Base-by-base conservation (phyloP, 306 rosid genomes). In the Lathyrus oleraceus region DNA sequence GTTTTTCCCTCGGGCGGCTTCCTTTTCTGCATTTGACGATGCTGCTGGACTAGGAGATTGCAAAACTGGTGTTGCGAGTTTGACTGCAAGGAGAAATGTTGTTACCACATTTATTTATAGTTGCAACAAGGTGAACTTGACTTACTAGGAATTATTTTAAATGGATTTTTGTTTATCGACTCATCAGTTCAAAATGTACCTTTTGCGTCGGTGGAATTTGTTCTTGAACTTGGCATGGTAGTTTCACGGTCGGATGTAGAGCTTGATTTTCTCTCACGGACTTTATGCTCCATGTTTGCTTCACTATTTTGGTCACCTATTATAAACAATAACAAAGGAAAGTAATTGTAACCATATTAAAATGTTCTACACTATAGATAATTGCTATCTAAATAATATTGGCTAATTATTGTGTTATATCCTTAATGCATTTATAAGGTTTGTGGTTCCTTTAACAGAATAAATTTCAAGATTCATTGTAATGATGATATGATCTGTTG, bases 1-100 rank as follows among this genome's bases (percentile, higher is more conserved):
- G 57, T 82, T 88, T 79, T 89, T 92, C 76, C 86, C 92, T 4
- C 84, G 81, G 60, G 84, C 39, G 51, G 75, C 52, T 42, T 85
- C 87, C 20, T 81, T 72, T 56, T 81, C 77, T 36, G 72, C 76
- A 66, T 69, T 70, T 23, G 77, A 44, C 20, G 71, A 72, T 72
- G 85, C 51, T 65, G 57, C 65, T 43, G 70, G 43, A 21, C 40
- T 16, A 28, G 87, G 77, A 15, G 84, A 62, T 87, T 80, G 81
- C 36, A 75, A 42, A 27, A 82, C 72, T 40, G 81, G 60, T 12
- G 89, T 63, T 30, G 67, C 67, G 30, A 79, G 80, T 71, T 86
- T 87, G 38, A 71, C 95, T 87, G 85, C 76, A 77, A 51, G 49
- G 69, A 71, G 69, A 63, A 69, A 11, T 81, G 35, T 44, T 53